Base-by-base conservation (phyloP, 2,329 filamentous ascomycete genomes). In the Alternaria sp. region DNA sequence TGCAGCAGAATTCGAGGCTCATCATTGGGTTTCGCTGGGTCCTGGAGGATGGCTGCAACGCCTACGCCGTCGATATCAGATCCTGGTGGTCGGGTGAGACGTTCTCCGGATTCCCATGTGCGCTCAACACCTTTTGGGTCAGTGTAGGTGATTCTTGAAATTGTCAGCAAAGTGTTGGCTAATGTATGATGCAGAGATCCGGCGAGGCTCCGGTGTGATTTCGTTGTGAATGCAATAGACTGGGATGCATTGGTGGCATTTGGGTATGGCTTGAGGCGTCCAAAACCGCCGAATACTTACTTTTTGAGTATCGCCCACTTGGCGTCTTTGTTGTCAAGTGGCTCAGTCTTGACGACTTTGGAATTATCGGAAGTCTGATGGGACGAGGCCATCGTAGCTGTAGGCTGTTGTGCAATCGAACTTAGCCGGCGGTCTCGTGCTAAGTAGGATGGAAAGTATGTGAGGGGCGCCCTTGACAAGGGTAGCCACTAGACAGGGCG, bases 51-150 rank as follows among this genome's bases (percentile, higher is more conserved):
- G 45, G 90, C 91, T 15, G 92, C 84, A 61, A 94, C 92, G 63
- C 90, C 90, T 14, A 93, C 90, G 56, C 89, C 90, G 71, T 94
- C 91, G 57, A 93, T 89, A 33, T 87, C 86, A 61, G 84, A 84
- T 66, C 79, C 83, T 59, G 83, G 81, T 12, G 90, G 89, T 4
- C 90, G 87, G 0, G 90, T 93, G 28, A 85, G 85, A n/a, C 91
- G 87, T 78, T 92, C 89, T 15, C 89, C 89, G 1, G 89, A 90
- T 75, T 94, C 91, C 91, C 91, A 93, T 28, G 86, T 87, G 56
- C 90, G 85, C 1, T 82, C 77, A 15, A 82, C 81, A 68, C 87
- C 88, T 33, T 85, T 83, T 20, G 88, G 86, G 72, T 93, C 91
- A 59, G 83, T 82, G 77, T 93, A 94, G 33, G 79, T 81, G n/a